A percentile compares a stretch with the other conserved stretches of the same genome.
phyloP scores from a whole-genome alignment of 805 yeast species.

The Candida maltosa region DNA sequence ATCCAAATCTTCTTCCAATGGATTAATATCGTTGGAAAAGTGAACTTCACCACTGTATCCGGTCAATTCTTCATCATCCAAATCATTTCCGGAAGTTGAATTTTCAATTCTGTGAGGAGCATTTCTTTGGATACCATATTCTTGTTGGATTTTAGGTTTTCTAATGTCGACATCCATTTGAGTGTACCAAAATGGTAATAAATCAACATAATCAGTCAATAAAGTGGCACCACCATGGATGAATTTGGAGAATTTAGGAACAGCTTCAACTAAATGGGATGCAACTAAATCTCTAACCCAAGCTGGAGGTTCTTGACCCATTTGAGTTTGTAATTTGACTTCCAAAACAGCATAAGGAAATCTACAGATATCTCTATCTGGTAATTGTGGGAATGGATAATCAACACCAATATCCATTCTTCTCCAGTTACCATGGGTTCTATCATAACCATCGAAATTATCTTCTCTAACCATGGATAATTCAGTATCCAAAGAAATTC shows the following conservation, averaged over 20 bases:
- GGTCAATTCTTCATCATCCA: slow-evolving; percentile 67
- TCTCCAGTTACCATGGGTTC: slow-evolving; percentile 95
- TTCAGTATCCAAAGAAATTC: slow-evolving; percentile 96
- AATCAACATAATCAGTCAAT: slow-evolving; percentile 74
- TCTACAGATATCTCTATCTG: slow-evolving; percentile 81
- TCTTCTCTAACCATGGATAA: slow-evolving; percentile 97
- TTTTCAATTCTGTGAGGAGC: slow-evolving; percentile 13
- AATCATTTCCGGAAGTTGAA: slow-evolving; percentile 50
- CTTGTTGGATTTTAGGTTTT: slow-evolving; percentile 67
- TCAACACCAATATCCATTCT: slow-evolving; percentile 98
- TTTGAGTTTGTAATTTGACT: slow-evolving; percentile 93
- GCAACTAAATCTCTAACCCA: slow-evolving; percentile 94
- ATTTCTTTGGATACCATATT: slow-evolving; percentile 60
- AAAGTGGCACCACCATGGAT: slow-evolving; percentile 96
- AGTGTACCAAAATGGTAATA: slow-evolving; percentile 96
- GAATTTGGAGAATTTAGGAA: slow-evolving; percentile 95
- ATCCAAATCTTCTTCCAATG: slow-evolving; percentile 50
- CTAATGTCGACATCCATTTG: slow-evolving; percentile 95
- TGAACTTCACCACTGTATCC: slow-evolving; percentile 35
- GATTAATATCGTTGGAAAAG: slow-evolving; percentile 43
- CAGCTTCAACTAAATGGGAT: slow-evolving; percentile 94
- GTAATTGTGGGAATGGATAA: slow-evolving; percentile 86
- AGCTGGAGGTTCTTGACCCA: slow-evolving; percentile 98
- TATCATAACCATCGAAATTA: slow-evolving; percentile 86
- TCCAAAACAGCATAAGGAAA: slow-evolving; percentile 98